Evolutionary conservation across 2,329 filamentous ascomycete genomes (phyloP).

Genomic region (Cladosporium halotolerans): DNA sequence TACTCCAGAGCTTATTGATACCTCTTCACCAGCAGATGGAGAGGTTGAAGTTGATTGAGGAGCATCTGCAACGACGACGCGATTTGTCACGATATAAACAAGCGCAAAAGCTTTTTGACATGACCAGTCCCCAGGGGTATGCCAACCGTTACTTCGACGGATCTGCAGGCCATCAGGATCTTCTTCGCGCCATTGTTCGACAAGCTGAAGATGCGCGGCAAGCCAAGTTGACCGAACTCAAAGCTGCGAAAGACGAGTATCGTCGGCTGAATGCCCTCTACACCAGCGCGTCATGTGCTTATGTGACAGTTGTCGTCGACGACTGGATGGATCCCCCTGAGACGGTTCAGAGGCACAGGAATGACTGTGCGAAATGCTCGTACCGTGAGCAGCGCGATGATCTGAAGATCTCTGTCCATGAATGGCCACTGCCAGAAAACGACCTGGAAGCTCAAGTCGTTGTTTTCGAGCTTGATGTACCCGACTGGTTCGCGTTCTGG

Average conservation of each 20-base stretch:
- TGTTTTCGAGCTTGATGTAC: conserved; percentile 48
- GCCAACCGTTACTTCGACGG: conserved; percentile 42
- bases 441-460: conserved; percentile 35
- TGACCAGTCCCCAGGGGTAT: conserved; percentile 29
- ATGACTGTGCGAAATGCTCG: conserved; percentile 41
- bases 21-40: conserved; percentile 42
- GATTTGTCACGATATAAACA: background rate
- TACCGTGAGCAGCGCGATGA: conserved; percentile 31
- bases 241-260: conserved; percentile 30
- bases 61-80: conserved; percentile 30
- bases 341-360: conserved; percentile 25
- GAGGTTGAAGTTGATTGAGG: conserved; percentile 46
- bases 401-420: conserved; percentile 43
- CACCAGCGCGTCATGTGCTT: conserved; percentile 9
- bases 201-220: conserved; percentile 25
- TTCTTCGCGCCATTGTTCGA: conserved; percentile 18
- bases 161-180: conserved; percentile 16
- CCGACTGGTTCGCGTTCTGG: conserved; percentile 42
- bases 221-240: conserved; percentile 38
- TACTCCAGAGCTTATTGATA: conserved; percentile 53
- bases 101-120: conserved; percentile 41
- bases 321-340: conserved; percentile 19
- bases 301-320: conserved; percentile 12
- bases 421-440: conserved; percentile 44
- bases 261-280: conserved; percentile 28